A percentile compares a stretch with the other conserved stretches of the same genome.
These are phyloP conservation scores for Amylocystis lapponica DNA, from an alignment of 768 basidiomycete species.

Conservation along the genomic window DNA sequence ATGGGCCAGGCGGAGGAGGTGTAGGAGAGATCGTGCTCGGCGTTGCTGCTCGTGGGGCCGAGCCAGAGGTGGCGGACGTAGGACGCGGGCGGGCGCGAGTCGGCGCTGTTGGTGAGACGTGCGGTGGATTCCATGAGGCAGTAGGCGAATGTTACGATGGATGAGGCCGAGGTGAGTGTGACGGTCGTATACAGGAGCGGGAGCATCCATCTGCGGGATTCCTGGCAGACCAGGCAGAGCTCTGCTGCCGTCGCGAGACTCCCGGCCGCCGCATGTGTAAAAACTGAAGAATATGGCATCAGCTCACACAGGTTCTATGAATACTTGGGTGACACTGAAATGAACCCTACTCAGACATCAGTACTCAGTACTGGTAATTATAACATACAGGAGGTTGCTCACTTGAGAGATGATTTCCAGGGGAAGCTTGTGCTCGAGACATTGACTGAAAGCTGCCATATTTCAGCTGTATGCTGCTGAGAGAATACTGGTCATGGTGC, in stretches of 20 bases:
- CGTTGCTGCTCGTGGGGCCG: slow-evolving; percentile 15
- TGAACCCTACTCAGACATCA: too few species aligned
- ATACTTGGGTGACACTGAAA: too few species aligned
- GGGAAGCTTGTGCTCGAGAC: too few species aligned
- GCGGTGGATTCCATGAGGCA: background rate
- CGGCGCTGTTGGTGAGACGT: background rate
- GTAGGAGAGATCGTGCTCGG: slow-evolving; percentile 25
- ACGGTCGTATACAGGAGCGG: slow-evolving; percentile 9
- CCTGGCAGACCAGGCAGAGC: slow-evolving; percentile 11
- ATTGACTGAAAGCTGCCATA: too few species aligned
- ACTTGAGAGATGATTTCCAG: too few species aligned
- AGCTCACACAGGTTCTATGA: background rate
- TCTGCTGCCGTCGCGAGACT: slow-evolving; percentile 1
- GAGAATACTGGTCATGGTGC: too few species aligned
- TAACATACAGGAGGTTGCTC: too few species aligned
- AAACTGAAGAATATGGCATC: slow-evolving; percentile 2
- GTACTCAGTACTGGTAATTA: too few species aligned
- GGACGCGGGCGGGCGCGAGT: background rate
- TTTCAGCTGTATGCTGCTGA: too few species aligned
- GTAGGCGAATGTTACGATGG: slow-evolving; percentile 8
- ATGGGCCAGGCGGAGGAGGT: slow-evolving; percentile 27
- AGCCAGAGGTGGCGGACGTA: slow-evolving; percentile 28
- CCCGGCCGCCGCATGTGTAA: background rate
- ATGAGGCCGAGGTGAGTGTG: slow-evolving; percentile 4
- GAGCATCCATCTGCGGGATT: slow-evolving; percentile 4